Base-by-base conservation (phyloP, 768 basidiomycete species). In the Boletus reticuloceps region DNA sequence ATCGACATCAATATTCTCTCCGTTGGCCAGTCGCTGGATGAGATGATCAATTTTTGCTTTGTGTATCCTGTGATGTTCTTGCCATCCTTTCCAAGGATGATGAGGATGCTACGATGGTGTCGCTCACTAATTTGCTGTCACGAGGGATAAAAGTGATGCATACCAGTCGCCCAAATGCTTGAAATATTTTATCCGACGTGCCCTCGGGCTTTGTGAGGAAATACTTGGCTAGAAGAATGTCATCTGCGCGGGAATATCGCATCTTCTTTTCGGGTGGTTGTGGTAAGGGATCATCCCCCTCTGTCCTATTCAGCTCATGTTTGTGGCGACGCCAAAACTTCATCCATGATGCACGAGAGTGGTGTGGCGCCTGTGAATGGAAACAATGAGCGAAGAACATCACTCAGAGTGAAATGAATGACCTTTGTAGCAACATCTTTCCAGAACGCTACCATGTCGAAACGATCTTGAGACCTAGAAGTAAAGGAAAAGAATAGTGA, bases 71-170 rank as follows among this genome's bases (percentile, higher is more conserved):
- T 92, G 86, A 67, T 93, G 91, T 64, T 94, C 91, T 69, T 94
- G 91, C 91, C 91, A 94, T 14, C 91, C 91, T 68, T 94, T 94
- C 91, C 91, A 94, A 4, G 91, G 91, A 74, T 94, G 91, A 66
- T 92, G 89, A 2, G 90, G 83, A 69, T 92, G 80, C 91, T 94
- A 63, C 17, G 58, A 53, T n/a, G 50, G 46, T 48, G 20, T 7
- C 41, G 20, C 25, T 64, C 19, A 53, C 20, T 17, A 3, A 51
- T 17, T 11, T 25, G 6, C 4, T 52, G 43, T 53, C 25, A 20
- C n/a, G 44, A 42, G 22, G 16, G 12, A 9, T 44, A 47, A 20
- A 38, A 55, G 19, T 25, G 42, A 49, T 37, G 67, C 82, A 57
- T 59, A 91, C 91, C 74, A 76, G 54, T 53, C 85, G 79, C 13